Evolutionary conservation across 2,329 filamentous ascomycete genomes (phyloP).

Genomic region (Trichophyton simii): DNA sequence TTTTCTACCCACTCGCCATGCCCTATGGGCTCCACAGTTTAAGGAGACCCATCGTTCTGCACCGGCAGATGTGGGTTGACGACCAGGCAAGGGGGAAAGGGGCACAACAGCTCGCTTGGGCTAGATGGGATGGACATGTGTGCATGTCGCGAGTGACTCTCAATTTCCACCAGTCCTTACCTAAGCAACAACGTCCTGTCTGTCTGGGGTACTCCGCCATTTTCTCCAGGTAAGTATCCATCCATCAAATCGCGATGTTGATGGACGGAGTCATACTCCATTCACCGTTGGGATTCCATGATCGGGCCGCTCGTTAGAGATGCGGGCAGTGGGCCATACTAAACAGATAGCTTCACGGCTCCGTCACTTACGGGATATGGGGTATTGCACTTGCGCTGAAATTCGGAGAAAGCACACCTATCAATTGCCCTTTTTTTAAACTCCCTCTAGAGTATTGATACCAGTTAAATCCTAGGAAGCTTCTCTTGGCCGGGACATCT

Average conservation of each 20-base stretch:
- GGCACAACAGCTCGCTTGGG: background rate
- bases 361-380: no score
- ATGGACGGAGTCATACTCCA: background rate
- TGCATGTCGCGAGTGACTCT: background rate
- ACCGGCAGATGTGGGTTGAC: background rate
- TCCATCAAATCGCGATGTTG: background rate
- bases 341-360: no score
- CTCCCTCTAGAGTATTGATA: no score
- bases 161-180: background rate
- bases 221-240: background rate
- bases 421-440: no score
- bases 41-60: conserved; percentile 1
- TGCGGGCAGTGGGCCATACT: background rate
- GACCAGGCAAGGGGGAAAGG: background rate
- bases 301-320: background rate
- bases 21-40: background rate
- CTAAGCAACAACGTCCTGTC: background rate
- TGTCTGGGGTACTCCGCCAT: background rate
- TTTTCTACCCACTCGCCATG: background rate
- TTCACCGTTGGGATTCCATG: background rate
- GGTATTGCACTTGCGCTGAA: no score
- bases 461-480: no score
- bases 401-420: no score
- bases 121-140: background rate
- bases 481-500: no score